Conservation (phyloP, 768 basidiomycete genomes). For the Podaxis mareebaensis region DNA sequence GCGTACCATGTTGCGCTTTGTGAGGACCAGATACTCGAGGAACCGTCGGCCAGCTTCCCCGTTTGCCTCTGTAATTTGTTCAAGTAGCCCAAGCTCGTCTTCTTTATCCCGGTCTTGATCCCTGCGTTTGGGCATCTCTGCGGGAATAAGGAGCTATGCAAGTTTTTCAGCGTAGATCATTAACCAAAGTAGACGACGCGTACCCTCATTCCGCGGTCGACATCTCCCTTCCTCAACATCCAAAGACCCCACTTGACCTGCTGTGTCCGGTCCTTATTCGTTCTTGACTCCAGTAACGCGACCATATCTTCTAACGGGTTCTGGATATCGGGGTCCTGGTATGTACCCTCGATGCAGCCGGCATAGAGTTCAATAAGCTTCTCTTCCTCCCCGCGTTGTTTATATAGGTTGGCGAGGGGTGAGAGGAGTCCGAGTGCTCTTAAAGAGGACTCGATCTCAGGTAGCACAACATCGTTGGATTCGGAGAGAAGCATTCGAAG, state of each 20-base stretch:
- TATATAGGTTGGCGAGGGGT: constrained; percentile 62
- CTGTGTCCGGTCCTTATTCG: constrained; percentile 62
- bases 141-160: constrained; percentile 60
- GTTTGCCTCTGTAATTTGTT: constrained; percentile 57
- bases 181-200: constrained; percentile 7
- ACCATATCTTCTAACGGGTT: constrained; percentile 68
- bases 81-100: constrained; percentile 60
- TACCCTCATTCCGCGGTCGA: constrained; percentile 73
- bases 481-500: constrained; percentile 58
- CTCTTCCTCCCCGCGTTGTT: constrained; percentile 52
- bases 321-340: constrained; percentile 59
- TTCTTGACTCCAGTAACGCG: constrained; percentile 52
- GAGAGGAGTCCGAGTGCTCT: constrained; percentile 53
- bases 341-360: constrained; percentile 55
- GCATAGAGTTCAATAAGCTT: constrained; percentile 70
- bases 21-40: constrained; percentile 79
- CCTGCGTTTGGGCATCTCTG: constrained; percentile 54
- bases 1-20: constrained; percentile 60
- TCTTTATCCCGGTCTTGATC: constrained; percentile 44
- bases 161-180: background rate
- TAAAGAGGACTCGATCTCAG: constrained; percentile 65
- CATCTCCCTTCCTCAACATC: constrained; percentile 63
- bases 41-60: constrained; percentile 66
- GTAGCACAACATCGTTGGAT: constrained; percentile 53
- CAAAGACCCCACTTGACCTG: constrained; percentile 69